Base-by-base conservation (phyloP, 2,329 filamentous ascomycete genomes). In the Didymella exigua region DNA sequence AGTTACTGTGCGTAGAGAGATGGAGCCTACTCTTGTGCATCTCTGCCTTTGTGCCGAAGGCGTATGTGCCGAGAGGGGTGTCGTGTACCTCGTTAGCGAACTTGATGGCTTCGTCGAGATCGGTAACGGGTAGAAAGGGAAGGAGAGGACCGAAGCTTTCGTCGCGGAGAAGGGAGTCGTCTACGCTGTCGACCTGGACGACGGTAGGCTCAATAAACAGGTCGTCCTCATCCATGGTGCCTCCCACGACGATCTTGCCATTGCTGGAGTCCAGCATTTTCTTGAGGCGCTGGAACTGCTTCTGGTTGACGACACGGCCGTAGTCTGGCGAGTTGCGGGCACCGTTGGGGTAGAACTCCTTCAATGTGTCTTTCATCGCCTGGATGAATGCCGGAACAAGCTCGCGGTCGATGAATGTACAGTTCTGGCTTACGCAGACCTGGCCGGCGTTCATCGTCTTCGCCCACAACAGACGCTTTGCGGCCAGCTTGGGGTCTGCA, bases 71-170 rank as follows among this genome's bases (percentile, higher is more conserved):
- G 34, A 99, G 81, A 0, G 95, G 93, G 0, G 93, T 97, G 46
- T 87, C 83, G 75, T 96, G 88, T 43, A 97, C 84, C 49, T 84
- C 79, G 74, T 96, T 93, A 58, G 91, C 91, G 61, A 92, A 85
- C 33, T 82, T 82, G 72, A 98, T 92, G 44, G 93, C 93, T 68
- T 96, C 86, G 62, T 96, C 90, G n/a, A 97, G 81, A 65, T 86
- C 83, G 61, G 91, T 84, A 50, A 91, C 88, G 0, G 91, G 84
- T 49, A 96, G 78, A 59, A 98, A 86, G 59, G 90, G 88, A 63
- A 96, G 91, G 56, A 96, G 82, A n/a, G 95, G 95, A 6, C 93
- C 95, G 72, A 99, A 99, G 37, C 88, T 91, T 78, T 99, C 95
- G 60, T 96, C 86, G 21, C 79, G 78, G 69, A 97, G 84, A 75